Evolutionary conservation across 495 filamentous ascomycete species (phyloP).

Genomic region (Talaromyces trachyspermus): DNA sequence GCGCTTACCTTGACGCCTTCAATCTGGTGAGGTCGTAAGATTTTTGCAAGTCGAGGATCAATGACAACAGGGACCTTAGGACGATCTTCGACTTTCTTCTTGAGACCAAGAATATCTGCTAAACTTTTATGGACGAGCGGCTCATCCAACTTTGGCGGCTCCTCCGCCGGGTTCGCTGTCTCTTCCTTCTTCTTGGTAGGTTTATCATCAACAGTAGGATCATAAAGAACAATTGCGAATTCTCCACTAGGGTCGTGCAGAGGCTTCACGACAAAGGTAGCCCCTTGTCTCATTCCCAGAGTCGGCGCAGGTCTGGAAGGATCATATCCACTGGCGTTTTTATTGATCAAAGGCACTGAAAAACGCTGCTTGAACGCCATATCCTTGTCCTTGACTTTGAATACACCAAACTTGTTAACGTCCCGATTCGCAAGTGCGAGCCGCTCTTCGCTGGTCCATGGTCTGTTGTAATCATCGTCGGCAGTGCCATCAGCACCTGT

Average conservation of each 20-base stretch:
- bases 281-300: constrained; percentile 75
- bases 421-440: constrained; percentile 81
- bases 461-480: constrained; percentile 63
- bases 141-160: constrained; percentile 58
- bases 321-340: constrained; percentile 62
- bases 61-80: constrained; percentile 96
- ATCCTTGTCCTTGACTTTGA: constrained; percentile 82
- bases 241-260: constrained; percentile 93
- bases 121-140: constrained; percentile 88
- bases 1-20: constrained; percentile 77
- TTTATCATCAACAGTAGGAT: constrained; percentile 85
- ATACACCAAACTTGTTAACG: constrained; percentile 83
- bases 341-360: constrained; percentile 78
- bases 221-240: constrained; percentile 92
- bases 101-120: constrained; percentile 91
- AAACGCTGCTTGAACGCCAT: constrained; percentile 76
- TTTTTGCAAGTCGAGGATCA: constrained; percentile 84
- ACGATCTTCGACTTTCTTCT: constrained; percentile 72
- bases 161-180: constrained; percentile 44
- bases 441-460: constrained; percentile 83
- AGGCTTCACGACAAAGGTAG: constrained; percentile 80
- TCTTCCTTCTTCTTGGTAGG: constrained; percentile 41
- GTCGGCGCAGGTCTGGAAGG: constrained; percentile 73
- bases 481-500: constrained; percentile 64
- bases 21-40: constrained; percentile 92